Evolutionary conservation across 192 early-diverging fungal species (phyloP).

Genomic region (Gorgonomyces haynaldii): DNA sequence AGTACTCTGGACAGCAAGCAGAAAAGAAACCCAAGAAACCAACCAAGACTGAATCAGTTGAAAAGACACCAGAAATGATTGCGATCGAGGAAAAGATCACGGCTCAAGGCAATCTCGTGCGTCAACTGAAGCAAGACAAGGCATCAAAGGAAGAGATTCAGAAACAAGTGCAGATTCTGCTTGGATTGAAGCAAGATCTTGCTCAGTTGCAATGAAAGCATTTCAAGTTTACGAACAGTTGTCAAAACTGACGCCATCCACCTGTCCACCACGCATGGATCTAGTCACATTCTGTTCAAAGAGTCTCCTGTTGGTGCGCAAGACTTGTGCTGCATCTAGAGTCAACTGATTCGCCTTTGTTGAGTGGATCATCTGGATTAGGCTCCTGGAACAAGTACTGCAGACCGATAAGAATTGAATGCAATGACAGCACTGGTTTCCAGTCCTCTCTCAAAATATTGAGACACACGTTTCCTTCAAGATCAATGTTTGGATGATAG

Average conservation of each 20-base stretch:
- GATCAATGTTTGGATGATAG: constrained; percentile 98
- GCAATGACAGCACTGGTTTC: constrained; percentile 95
- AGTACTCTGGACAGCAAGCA: constrained; percentile 63
- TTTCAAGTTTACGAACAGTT: no score
- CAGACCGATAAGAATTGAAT: constrained; percentile 79
- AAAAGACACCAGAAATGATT: constrained; percentile 31
- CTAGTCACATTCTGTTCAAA: constrained; percentile 69
- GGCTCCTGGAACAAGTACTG: constrained; percentile 89
- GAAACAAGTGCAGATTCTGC: constrained; percentile 24
- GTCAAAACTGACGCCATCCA: constrained; percentile 60
- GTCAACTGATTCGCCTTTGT: constrained; percentile 54
- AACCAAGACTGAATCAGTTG: no score
- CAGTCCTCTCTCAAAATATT: constrained; percentile 97
- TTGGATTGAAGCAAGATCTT: constrained; percentile 31
- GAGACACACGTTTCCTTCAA: constrained; percentile 91
- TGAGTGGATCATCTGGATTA: constrained; percentile 93
- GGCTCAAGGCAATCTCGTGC: constrained; percentile 39
- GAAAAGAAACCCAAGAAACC: no score
- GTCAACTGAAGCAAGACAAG: constrained; percentile 45
- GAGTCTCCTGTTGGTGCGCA: constrained; percentile 51
- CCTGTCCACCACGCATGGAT: constrained; percentile 63
- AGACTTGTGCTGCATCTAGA: constrained; percentile 69
- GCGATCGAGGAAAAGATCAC: constrained; percentile 43
- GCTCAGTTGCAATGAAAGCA: no score
- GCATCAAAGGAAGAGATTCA: constrained; percentile 27